These are phyloP conservation scores for Ogataea hybrid DNA, from an alignment of 1,139 yeast genomes.

Conservation along the genomic window DNA sequence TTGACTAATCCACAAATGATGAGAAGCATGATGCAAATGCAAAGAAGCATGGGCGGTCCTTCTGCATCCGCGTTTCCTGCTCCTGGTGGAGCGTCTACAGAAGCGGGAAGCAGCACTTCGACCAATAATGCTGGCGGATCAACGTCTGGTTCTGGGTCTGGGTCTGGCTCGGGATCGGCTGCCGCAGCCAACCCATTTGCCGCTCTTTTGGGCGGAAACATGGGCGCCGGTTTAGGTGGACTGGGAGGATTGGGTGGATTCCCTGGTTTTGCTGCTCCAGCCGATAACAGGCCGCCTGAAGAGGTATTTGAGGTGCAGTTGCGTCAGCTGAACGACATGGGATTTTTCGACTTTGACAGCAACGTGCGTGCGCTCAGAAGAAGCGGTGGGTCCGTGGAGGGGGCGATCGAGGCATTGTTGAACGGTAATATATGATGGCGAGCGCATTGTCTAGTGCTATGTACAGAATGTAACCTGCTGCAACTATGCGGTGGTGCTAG, in stretches of 20 bases:
- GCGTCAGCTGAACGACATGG: constrained; percentile 94
- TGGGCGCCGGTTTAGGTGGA: constrained; percentile 18
- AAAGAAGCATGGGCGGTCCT: constrained; percentile 43
- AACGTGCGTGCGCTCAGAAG: constrained; percentile 90
- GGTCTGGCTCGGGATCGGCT: constrained; percentile 1
- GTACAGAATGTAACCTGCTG: not conserved
- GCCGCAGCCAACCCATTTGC: constrained; percentile 55
- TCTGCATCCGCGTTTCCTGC: constrained; percentile 25
- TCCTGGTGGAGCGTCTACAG: constrained; percentile 21
- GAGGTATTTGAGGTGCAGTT: constrained; percentile 89
- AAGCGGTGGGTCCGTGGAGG: constrained; percentile 96
- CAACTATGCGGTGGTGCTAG: not conserved
- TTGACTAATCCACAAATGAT: constrained; percentile 81
- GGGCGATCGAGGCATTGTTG: constrained; percentile 87
- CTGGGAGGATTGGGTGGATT: constrained; percentile 29
- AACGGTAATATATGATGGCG: constrained; percentile 41
- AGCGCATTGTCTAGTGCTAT: not conserved
- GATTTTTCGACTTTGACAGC: constrained; percentile 89
- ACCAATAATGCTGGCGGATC: not conserved
- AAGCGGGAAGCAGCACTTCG: constrained; percentile 7
- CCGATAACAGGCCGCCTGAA: constrained; percentile 91
- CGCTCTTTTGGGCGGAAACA: constrained; percentile 34
- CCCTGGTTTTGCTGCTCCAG: constrained; percentile 42
- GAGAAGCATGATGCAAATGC: constrained; percentile 78
- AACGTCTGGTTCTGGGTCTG: not conserved